These are phyloP conservation scores for Endotrypanum monterogeii DNA, from an alignment of 208 protist genomes.

Conservation along the genomic window DNA sequence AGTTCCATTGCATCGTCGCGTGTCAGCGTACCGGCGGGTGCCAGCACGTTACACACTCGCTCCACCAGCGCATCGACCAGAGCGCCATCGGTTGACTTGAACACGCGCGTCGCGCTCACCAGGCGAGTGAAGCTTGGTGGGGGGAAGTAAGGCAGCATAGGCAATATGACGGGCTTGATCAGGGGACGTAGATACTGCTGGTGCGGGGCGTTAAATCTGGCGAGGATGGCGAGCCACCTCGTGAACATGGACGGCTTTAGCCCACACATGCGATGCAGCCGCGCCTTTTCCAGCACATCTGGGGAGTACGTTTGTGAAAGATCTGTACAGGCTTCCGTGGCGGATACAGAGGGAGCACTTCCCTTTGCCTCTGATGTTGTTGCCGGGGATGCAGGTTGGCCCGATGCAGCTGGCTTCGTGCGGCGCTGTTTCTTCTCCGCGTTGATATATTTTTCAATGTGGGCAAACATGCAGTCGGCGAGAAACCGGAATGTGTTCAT, in stretches of 20 bases:
- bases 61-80: constrained; percentile 62
- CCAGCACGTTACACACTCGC: constrained; percentile 35
- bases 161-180: constrained; percentile 51
- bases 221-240: constrained; percentile 61
- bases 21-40: constrained; percentile 22
- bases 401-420: not conserved
- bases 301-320: not conserved
- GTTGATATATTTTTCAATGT: constrained; percentile 53
- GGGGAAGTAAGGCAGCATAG: constrained; percentile 50
- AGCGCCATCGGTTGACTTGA: constrained; percentile 44
- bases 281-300: constrained; percentile 32
- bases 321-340: not conserved
- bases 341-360: not conserved
- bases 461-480: constrained; percentile 51
- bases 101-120: constrained; percentile 47
- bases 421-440: constrained; percentile 25
- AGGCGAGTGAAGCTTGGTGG: constrained; percentile 77
- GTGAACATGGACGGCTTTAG: constrained; percentile 74
- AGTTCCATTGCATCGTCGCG: constrained; percentile 33
- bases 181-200: constrained; percentile 82
- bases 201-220: constrained; percentile 59
- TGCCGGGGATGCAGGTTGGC: not conserved
- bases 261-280: constrained; percentile 40
- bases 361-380: constrained; percentile 3
- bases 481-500: constrained; percentile 83